Percentiles rank a stretch among this genome's conserved stretches.
phyloP scores from a whole-genome alignment of 176 grass and related monocot genomes.

The Rhipidocladum racemiflorum region DNA sequence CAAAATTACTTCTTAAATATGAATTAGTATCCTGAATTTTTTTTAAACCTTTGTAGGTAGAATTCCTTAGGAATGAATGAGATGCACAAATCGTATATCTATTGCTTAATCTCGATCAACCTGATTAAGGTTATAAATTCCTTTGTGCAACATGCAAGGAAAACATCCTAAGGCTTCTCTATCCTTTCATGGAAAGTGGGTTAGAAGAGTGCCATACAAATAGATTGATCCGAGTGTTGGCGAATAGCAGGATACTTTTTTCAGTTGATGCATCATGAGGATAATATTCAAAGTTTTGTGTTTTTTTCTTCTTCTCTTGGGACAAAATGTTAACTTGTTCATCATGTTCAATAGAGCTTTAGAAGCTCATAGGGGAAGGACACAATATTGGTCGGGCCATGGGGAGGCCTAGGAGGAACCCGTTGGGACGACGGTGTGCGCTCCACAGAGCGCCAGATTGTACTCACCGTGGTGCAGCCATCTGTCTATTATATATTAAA shows the following conservation, averaged over 20 bases:
- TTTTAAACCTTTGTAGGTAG: too few relatives aligned
- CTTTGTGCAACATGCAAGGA: background rate
- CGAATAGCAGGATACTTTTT: background rate
- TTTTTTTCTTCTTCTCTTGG: background rate
- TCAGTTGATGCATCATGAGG: background rate
- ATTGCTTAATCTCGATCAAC: background rate
- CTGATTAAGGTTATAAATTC: background rate
- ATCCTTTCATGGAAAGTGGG: background rate
- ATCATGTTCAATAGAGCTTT: constrained; percentile 38
- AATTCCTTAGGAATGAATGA: background rate
- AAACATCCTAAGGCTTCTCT: background rate
- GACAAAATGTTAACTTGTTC: background rate
- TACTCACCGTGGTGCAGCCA: constrained; percentile 36
- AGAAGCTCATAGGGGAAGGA: constrained; percentile 35
- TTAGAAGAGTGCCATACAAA: background rate
- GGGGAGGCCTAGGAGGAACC: constrained; percentile 54
- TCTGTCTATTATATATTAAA: too few relatives aligned
- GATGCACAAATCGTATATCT: background rate
- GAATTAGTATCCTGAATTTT: background rate
- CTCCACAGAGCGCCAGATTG: constrained; percentile 40
- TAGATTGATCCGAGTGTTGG: background rate
- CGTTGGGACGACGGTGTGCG: constrained; percentile 49
- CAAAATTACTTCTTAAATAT: background rate
- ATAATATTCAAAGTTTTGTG: background rate
- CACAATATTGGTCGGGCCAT: constrained; percentile 37